Evolutionary conservation across 2,329 filamentous ascomycete species (phyloP).

Genomic region (Phyllosticta citriasiana): DNA sequence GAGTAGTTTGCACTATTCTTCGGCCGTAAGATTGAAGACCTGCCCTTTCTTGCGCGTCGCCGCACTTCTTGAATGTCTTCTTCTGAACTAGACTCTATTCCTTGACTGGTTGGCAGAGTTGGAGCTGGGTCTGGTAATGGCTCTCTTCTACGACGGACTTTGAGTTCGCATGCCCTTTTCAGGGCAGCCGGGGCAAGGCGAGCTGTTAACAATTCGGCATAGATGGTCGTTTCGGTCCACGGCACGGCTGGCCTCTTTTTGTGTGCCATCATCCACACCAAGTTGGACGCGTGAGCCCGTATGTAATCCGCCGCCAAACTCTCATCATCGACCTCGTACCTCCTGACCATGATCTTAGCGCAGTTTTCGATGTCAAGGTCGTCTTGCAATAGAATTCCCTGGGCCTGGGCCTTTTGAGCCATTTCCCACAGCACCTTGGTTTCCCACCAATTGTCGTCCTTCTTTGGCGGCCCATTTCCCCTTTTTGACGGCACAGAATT

Average conservation of each 20-base stretch:
- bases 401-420: conserved; percentile 29
- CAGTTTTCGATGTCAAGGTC: conserved; percentile 24
- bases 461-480: conserved; percentile 18
- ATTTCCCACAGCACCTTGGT: conserved; percentile 28
- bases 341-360: conserved; percentile 23
- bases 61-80: conserved; percentile 14
- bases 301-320: conserved; percentile 24
- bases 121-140: conserved; percentile 12
- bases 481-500: not conserved
- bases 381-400: conserved; percentile 19
- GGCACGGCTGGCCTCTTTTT: conserved; percentile 21
- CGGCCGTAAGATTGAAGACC: conserved; percentile 26
- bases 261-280: conserved; percentile 30
- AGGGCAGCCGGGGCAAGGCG: conserved; percentile 22
- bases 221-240: conserved; percentile 24
- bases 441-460: conserved; percentile 31
- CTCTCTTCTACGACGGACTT: conserved; percentile 21
- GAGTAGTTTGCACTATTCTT: conserved; percentile 23
- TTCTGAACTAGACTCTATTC: conserved; percentile 8
- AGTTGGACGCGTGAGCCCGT: conserved; percentile 25
- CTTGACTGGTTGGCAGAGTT: not conserved
- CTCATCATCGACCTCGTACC: conserved; percentile 27
- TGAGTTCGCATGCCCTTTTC: conserved; percentile 21
- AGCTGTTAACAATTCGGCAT: conserved; percentile 20
- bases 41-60: conserved; percentile 18